Evolutionary conservation across 1,284 basidiomycete species (phyloP), one percentile per base, ranked within the genome.

Genomic region (Ceratobasidium sp.): DNA sequence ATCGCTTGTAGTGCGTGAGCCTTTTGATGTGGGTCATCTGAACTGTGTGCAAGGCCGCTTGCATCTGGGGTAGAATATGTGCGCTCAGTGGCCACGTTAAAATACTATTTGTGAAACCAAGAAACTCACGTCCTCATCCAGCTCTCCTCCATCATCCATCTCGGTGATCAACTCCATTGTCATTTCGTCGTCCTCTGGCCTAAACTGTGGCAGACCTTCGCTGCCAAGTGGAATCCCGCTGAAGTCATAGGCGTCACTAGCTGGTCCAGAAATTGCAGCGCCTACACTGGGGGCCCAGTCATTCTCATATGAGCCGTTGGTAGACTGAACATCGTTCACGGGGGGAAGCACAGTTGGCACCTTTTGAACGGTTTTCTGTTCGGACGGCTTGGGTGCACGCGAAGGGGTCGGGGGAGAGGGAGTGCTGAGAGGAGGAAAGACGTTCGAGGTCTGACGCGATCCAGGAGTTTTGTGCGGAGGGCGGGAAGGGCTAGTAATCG

Each of bases 141-240:
- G 84, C 29, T 88, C 86, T 0, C 66, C 66, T 29, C 87, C 88
- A 72, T 92, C 91, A 53, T 88, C 86, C 1, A 87, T 82, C 74
- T 92, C 91, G 1, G 91, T 93, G 59, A 92, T 81, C 87, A 93
- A 88, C 76, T 93, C 91, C 75, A 91, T 81, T 33, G 84, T 84
- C 82, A 85, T 84, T 59, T 85, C 84, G 65, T 85, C 85, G 47
- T 75, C 60, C 22, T 62, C 63, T 5, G 56, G 29, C 84, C 79
- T 75, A 77, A 27, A 75, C 76, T 67, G 67, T 73, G 47, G 73
- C 57, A 48, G 19, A 17, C 56, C 45, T 44, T 57, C 62, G 17
- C 73, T 59, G 11, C 73, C 63, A 48, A 66, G 73, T 9, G 64
- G 63, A 47, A 65, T 54, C 15, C 50, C 59, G 17, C 57, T 64